Percentiles rank a stretch among this genome's conserved stretches.
These are phyloP conservation scores for Annulohypoxylon stygium DNA, from an alignment of 495 filamentous ascomycete genomes.

Conservation along the genomic window DNA sequence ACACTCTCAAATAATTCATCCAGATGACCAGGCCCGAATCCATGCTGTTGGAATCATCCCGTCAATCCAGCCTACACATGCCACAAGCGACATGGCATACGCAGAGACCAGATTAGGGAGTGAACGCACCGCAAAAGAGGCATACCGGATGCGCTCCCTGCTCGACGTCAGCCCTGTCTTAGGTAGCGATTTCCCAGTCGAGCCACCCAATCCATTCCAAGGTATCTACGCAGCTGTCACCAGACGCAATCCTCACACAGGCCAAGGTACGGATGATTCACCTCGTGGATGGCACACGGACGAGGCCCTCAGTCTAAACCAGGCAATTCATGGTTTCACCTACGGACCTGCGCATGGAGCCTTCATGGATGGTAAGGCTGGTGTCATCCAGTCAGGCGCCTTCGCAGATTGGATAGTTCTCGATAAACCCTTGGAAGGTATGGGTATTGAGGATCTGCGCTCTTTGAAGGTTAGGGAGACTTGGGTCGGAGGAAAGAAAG, in stretches of 20 bases:
- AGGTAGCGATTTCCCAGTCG: conserved; percentile 75
- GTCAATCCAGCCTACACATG: conserved; percentile 76
- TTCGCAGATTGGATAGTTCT: conserved; percentile 75
- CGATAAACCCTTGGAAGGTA: conserved; percentile 58
- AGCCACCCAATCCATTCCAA: conserved; percentile 69
- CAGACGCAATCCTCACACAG: conserved; percentile 65
- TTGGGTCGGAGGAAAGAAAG: conserved; percentile 69
- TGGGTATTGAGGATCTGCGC: conserved; percentile 61
- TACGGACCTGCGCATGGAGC: conserved; percentile 59
- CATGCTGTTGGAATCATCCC: conserved; percentile 69
- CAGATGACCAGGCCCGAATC: conserved; percentile 69
- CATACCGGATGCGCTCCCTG: conserved; percentile 70
- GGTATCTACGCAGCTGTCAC: conserved; percentile 74
- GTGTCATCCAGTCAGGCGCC: conserved; percentile 64
- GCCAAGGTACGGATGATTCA: conserved; percentile 57
- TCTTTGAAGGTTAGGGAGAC: conserved; percentile 69
- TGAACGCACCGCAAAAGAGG: conserved; percentile 60
- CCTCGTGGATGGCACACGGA: conserved; percentile 65
- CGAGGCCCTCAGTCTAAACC: conserved; percentile 64
- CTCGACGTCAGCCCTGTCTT: conserved; percentile 62
- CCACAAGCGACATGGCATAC: conserved; percentile 73
- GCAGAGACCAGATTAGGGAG: conserved; percentile 67
- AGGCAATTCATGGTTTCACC: conserved; percentile 71
- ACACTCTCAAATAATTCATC: conserved; percentile 74
- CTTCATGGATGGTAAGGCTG: conserved; percentile 65